Evolutionary conservation across 2,329 filamentous ascomycete species (phyloP).

Genomic region (Pestalotiopsis sp.): DNA sequence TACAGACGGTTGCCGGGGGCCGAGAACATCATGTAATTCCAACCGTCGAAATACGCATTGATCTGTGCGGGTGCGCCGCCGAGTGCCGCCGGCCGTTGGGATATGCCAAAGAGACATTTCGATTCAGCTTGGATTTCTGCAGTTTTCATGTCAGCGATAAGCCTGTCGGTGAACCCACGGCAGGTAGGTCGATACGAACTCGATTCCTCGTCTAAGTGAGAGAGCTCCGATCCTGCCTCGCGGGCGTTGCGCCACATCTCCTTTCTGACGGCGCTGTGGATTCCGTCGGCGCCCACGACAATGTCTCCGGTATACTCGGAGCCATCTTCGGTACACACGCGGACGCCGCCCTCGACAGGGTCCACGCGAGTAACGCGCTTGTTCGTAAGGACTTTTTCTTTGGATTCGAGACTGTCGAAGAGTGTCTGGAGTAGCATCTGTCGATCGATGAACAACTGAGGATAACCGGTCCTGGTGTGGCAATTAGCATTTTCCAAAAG

Average conservation of each 20-base stretch:
- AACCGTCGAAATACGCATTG: neutral
- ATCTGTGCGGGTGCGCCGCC: neutral
- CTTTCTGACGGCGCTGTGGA: neutral
- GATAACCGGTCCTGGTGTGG: neutral
- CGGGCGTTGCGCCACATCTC: neutral
- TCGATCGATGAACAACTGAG: neutral
- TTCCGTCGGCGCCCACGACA: neutral
- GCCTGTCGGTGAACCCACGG: neutral
- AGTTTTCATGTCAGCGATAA: neutral
- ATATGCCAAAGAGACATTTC: neutral
- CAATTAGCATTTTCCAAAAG: too few relatives aligned
- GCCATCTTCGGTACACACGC: neutral
- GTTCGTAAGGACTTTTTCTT: neutral
- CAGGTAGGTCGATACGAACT: neutral
- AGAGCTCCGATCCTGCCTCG: neutral
- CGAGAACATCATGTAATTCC: neutral
- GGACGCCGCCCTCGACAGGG: neutral
- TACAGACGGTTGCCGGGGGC: neutral
- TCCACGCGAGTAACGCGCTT: neutral
- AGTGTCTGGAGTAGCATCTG: neutral
- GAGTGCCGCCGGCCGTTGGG: neutral
- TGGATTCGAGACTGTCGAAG: neutral
- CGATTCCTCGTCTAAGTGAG: neutral
- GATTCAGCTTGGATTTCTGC: neutral
- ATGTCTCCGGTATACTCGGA: neutral